Conservation (phyloP, 1,284 basidiomycete species). For the Cutaneotrichosporon arboriforme region DNA sequence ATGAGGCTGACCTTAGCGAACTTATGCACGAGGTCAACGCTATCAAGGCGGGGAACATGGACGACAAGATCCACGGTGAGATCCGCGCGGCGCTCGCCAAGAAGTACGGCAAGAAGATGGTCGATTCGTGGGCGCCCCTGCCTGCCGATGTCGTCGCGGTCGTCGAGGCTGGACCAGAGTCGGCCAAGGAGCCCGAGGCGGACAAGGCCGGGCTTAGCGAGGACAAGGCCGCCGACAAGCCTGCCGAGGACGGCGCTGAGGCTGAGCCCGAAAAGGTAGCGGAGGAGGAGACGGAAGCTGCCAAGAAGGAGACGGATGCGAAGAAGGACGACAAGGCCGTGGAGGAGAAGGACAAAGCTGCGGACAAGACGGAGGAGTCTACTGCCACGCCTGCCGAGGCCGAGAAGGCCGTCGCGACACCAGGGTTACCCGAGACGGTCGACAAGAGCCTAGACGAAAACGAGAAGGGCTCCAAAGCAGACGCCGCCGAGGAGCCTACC, state of each 20-base stretch:
- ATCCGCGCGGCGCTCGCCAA: slow-evolving; percentile 40
- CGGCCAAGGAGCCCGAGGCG: slow-evolving; percentile 8
- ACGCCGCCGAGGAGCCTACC: not conserved
- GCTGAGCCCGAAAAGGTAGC: not conserved
- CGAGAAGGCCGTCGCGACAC: too few relatives aligned
- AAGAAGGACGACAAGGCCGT: not conserved
- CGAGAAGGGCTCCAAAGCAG: slow-evolving; percentile 11
- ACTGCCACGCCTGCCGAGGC: too few relatives aligned
- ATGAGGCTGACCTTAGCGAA: slow-evolving; percentile 5
- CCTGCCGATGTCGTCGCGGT: slow-evolving; percentile 28
- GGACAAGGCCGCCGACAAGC: not conserved
- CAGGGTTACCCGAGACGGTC: not conserved
- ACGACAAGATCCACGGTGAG: slow-evolving; percentile 54
- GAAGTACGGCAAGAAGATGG: slow-evolving; percentile 37
- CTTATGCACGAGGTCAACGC: slow-evolving; percentile 53
- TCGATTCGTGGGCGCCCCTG: slow-evolving; percentile 39
- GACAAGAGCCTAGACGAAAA: not conserved
- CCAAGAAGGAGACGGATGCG: slow-evolving; percentile 3
- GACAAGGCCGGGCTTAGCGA: not conserved
- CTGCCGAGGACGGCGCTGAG: not conserved
- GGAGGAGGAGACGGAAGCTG: not conserved
- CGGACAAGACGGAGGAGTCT: slow-evolving; percentile 1
- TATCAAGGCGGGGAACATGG: slow-evolving; percentile 65
- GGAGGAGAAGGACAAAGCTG: slow-evolving; percentile 14
- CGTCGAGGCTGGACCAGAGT: slow-evolving; percentile 23